phyloP scores from a whole-genome alignment of 495 filamentous ascomycete genomes.

The Neurospora tetrasperma region DNA sequence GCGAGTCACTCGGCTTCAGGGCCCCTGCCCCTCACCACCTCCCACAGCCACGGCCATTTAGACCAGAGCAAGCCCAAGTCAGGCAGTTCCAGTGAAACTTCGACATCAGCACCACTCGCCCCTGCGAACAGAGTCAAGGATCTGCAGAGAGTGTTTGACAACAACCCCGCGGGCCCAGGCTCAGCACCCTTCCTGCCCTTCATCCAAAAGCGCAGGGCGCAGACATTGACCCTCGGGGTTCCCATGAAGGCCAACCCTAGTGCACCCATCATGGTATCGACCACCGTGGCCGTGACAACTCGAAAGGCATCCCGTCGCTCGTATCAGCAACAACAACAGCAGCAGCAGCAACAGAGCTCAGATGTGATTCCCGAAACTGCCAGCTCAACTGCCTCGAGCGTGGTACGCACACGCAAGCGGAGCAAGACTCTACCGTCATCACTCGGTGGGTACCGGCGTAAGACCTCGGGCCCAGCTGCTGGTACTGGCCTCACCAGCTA shows the following conservation, averaged over 20 bases:
- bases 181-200: slow-evolving; percentile 6
- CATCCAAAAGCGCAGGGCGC: slow-evolving; percentile 3
- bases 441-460: not conserved
- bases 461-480: not conserved
- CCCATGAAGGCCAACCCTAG: slow-evolving; percentile 5
- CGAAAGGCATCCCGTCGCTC: not conserved
- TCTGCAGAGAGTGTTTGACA: not conserved
- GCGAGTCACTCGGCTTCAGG: not conserved
- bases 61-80: not conserved
- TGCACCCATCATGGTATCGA: slow-evolving; percentile 14
- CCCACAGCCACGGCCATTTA: not conserved
- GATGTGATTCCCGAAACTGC: not conserved
- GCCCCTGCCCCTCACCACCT: not conserved
- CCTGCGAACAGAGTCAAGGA: slow-evolving; percentile 1
- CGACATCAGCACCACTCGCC: not conserved
- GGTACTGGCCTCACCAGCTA: not conserved
- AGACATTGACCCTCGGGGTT: not conserved
- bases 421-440: not conserved
- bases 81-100: not conserved
- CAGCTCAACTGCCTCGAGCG: not conserved
- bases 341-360: not conserved
- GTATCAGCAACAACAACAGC: not conserved
- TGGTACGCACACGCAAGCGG: not conserved
- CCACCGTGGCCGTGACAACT: slow-evolving; percentile 11
- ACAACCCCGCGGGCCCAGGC: not conserved